phyloP scores from a whole-genome alignment of 2,329 filamentous ascomycete species.

The Microsporum audouinii region DNA sequence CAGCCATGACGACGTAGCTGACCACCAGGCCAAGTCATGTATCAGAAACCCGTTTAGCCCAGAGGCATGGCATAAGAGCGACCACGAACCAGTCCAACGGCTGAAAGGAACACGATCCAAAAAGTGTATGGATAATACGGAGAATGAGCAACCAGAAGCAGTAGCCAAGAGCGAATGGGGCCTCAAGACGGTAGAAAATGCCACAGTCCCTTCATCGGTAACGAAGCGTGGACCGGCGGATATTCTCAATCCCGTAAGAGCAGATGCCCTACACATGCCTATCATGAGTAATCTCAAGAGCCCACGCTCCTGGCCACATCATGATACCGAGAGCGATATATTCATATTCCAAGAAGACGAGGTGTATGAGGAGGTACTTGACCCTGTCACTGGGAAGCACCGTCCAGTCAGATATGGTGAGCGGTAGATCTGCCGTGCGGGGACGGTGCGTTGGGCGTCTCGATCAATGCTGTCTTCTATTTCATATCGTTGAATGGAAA shows the following conservation, averaged over 20 bases:
- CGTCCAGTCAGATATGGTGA: constrained; percentile 14
- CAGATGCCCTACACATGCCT: background rate
- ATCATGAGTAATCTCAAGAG: background rate
- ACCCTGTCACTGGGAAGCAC: constrained; percentile 15
- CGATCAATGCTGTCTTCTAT: background rate
- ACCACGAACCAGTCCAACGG: background rate
- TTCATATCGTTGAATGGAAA: background rate
- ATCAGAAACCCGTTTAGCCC: constrained; percentile 11
- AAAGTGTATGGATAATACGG: background rate
- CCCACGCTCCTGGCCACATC: background rate
- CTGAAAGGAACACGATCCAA: background rate
- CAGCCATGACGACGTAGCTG: background rate
- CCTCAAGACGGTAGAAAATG: background rate
- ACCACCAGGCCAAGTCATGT: background rate
- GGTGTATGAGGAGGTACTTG: constrained; percentile 17
- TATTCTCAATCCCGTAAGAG: background rate
- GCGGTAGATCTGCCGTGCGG: background rate
- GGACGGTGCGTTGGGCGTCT: background rate
- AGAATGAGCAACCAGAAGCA: background rate
- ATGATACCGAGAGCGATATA: background rate
- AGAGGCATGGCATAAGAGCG: constrained; percentile 6
- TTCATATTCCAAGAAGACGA: constrained; percentile 16
- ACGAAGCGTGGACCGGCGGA: background rate
- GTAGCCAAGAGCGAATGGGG: background rate
- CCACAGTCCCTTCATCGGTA: background rate